phyloP scores from a whole-genome alignment of 2,329 filamentous ascomycete species.

The Aspergillus latus region DNA sequence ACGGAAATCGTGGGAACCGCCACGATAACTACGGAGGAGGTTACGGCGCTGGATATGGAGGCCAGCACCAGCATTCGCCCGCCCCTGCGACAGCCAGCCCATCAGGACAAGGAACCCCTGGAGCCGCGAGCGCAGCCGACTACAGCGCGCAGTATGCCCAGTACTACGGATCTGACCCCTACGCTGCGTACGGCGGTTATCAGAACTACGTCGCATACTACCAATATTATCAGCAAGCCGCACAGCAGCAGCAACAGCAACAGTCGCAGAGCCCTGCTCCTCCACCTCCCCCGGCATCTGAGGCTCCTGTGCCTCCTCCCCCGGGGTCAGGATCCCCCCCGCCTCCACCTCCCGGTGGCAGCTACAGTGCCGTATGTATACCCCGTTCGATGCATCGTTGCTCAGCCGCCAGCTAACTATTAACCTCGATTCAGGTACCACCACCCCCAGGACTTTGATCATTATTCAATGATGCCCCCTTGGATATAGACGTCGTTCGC shows the following conservation, averaged over 20 bases:
- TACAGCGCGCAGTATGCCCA: conserved; percentile 81
- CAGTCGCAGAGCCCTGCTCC: conserved; percentile 47
- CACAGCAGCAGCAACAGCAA: conserved; percentile 49
- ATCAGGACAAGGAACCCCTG: conserved; percentile 45
- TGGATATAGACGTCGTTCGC: conserved; percentile 4
- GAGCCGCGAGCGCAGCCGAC: conserved; percentile 48
- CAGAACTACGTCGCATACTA: conserved; percentile 64
- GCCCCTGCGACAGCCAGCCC: conserved; percentile 44
- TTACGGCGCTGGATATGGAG: conserved; percentile 39
- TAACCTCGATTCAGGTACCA: conserved; percentile 15
- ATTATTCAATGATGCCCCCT: background rate
- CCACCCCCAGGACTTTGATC: conserved; percentile 23
- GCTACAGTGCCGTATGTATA: conserved; percentile 62
- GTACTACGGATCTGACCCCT: conserved; percentile 79
- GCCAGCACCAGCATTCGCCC: conserved; percentile 38
- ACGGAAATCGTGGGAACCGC: conserved; percentile 51
- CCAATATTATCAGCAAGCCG: conserved; percentile 71
- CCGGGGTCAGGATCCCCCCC: conserved; percentile 62
- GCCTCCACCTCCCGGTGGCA: conserved; percentile 52
- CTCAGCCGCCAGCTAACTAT: background rate
- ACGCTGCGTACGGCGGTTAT: conserved; percentile 88
- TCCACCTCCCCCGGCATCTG: conserved; percentile 58
- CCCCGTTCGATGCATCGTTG: background rate
- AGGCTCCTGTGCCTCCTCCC: conserved; percentile 59
- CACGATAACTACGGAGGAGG: conserved; percentile 45